Evolutionary conservation across 306 rosid species (phyloP).

Genomic region (Prinsepia uniflora): DNA sequence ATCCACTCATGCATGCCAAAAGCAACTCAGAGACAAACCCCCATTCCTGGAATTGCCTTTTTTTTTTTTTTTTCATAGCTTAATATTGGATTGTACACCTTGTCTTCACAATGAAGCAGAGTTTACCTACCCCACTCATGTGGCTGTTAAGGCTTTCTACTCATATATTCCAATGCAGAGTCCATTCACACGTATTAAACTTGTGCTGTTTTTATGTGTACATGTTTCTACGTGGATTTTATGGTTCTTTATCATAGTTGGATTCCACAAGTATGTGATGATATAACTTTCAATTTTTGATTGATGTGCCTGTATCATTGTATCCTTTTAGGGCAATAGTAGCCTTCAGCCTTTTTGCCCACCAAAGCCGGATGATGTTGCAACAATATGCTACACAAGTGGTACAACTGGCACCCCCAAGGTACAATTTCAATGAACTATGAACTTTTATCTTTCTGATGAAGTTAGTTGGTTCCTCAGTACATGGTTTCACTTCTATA

Average conservation of each 20-base stretch:
- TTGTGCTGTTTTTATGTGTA: constrained; percentile 3
- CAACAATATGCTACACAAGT: constrained; percentile 95
- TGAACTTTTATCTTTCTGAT: constrained; percentile 27
- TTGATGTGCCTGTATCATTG: constrained; percentile 22
- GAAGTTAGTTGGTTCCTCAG: not conserved
- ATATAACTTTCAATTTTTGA: not conserved
- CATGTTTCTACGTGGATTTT: constrained; percentile 4
- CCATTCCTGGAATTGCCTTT: not conserved
- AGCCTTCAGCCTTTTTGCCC: constrained; percentile 75
- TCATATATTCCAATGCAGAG: not conserved
- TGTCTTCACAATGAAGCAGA: not conserved
- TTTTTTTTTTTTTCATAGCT: not conserved
- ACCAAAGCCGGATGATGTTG: constrained; percentile 78
- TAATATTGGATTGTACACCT: not conserved
- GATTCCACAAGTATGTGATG: not conserved
- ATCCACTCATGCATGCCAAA: not conserved
- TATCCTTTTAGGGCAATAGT: constrained; percentile 65
- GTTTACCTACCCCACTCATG: not conserved
- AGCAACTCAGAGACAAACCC: not conserved
- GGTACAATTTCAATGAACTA: constrained; percentile 34
- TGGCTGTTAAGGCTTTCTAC: not conserved
- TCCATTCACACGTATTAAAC: not conserved
- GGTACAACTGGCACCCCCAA: constrained; percentile 99
- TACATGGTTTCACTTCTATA: not conserved
- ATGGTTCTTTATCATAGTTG: constrained; percentile 9